Conservation (phyloP, 352 stramenopile species). For the Pythium phragmitis region DNA sequence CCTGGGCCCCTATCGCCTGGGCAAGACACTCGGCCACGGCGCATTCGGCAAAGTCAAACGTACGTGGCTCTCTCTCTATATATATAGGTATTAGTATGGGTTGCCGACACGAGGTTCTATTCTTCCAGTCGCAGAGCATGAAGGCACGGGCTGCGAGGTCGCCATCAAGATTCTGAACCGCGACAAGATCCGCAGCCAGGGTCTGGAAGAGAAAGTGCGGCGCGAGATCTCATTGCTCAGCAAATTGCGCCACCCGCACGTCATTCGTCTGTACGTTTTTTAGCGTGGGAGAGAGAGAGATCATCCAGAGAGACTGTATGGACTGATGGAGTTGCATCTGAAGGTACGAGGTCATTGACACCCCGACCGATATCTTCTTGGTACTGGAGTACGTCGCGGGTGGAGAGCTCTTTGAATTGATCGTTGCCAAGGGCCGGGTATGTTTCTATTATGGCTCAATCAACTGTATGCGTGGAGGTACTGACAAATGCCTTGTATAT, state of each 20-base stretch:
- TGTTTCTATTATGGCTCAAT: slow-evolving; percentile 7
- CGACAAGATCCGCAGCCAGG: slow-evolving; percentile 97
- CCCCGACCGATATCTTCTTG: slow-evolving; percentile 98
- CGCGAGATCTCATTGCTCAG: slow-evolving; percentile 99
- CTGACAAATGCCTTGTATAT: background rate
- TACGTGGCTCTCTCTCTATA: slow-evolving; percentile 43
- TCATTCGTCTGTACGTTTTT: slow-evolving; percentile 99
- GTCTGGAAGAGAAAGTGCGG: slow-evolving; percentile 99
- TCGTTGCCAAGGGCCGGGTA: slow-evolving; percentile 94
- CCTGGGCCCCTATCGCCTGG: slow-evolving; percentile 97
- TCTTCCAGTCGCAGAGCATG: slow-evolving; percentile 94
- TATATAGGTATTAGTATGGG: no score
- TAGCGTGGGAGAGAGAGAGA: background rate
- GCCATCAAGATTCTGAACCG: slow-evolving; percentile 99
- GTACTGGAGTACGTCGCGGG: slow-evolving; percentile 94
- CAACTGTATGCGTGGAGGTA: no score
- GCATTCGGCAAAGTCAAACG: slow-evolving; percentile 99
- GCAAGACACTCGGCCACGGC: slow-evolving; percentile 99
- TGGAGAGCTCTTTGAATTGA: slow-evolving; percentile 98
- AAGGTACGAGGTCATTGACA: slow-evolving; percentile 98
- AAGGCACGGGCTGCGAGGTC: slow-evolving; percentile 98
- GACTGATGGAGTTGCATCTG: background rate
- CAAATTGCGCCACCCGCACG: slow-evolving; percentile 98
- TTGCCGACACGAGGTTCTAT: background rate
- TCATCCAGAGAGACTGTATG: no score